These are phyloP conservation scores for Nothophytophthora sp. DNA, from an alignment of 352 stramenopile species.

Conservation along the genomic window DNA sequence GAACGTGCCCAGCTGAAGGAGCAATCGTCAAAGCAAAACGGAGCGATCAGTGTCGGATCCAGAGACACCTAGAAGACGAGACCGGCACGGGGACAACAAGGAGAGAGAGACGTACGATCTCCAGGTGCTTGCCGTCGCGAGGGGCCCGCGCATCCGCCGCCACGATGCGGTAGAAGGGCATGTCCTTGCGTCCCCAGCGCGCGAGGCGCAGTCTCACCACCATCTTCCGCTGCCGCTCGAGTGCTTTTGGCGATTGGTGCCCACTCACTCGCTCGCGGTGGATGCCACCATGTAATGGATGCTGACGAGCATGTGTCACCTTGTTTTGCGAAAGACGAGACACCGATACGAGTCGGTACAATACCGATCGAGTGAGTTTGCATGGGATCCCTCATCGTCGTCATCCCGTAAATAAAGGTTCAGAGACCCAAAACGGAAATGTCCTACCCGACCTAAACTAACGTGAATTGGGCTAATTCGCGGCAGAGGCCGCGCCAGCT, in stretches of 20 bases:
- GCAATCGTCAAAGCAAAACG: conserved; percentile 12
- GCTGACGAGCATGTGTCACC: no score
- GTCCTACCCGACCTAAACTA: not conserved
- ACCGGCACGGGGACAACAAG: not conserved
- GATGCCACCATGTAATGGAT: not conserved
- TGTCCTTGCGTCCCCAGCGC: conserved; percentile 86
- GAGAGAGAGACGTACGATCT: conserved; percentile 64
- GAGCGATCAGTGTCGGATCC: not conserved
- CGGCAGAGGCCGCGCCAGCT: no score
- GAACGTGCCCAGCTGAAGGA: conserved; percentile 76
- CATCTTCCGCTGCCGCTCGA: no score
- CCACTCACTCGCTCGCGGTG: conserved; percentile 3
- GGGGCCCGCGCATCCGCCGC: conserved; percentile 80
- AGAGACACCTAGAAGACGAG: not conserved
- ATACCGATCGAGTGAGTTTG: no score
- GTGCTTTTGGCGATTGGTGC: no score
- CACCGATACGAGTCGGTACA: no score
- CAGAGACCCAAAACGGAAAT: no score
- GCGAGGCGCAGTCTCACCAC: conserved; percentile 86
- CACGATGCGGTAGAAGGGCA: conserved; percentile 90
- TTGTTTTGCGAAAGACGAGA: no score
- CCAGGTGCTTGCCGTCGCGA: conserved; percentile 84
- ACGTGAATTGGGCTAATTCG: no score
- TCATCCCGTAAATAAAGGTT: no score
- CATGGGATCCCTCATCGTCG: no score